Conservation (phyloP, 108 stramenopile genomes). For the Poteriospumella lacustris region DNA sequence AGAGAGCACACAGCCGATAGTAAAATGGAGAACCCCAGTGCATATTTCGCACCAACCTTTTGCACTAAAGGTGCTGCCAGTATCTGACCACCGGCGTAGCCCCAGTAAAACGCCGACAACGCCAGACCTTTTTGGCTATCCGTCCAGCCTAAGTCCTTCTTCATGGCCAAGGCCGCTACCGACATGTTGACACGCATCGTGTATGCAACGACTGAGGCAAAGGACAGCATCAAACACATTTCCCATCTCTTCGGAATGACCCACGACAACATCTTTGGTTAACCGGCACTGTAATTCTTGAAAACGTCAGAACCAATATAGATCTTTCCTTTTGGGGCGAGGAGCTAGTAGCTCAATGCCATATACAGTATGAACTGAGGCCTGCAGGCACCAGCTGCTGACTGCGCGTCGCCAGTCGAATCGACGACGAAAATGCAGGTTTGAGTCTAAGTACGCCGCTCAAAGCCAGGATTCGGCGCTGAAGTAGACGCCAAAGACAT, state of each 20-base stretch:
- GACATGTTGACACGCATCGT: slow-evolving; percentile 10
- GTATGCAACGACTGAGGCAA: neutral
- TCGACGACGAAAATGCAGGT: too few relatives aligned
- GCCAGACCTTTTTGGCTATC: slow-evolving; percentile 15
- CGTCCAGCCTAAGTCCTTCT: slow-evolving; percentile 16
- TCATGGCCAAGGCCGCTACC: slow-evolving; percentile 2
- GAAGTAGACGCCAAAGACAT: too few relatives aligned
- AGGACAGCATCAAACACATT: slow-evolving; percentile 13
- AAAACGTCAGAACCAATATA: too few relatives aligned
- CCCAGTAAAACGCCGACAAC: slow-evolving; percentile 25
- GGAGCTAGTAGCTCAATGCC: too few relatives aligned
- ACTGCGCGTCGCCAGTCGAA: too few relatives aligned
- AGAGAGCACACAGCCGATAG: neutral
- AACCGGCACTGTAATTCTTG: too few relatives aligned
- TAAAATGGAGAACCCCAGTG: neutral
- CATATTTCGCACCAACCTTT: neutral
- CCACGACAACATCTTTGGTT: too few relatives aligned
- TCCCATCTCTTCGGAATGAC: slow-evolving; percentile 26
- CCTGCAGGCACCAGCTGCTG: too few relatives aligned
- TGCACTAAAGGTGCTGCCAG: neutral
- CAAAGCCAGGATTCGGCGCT: too few relatives aligned
- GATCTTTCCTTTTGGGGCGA: too few relatives aligned
- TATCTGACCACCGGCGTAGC: slow-evolving; percentile 19
- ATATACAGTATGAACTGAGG: too few relatives aligned
- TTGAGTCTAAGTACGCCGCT: too few relatives aligned